phyloP scores from a whole-genome alignment of 1,139 yeast species.

The Ashbya aceris region DNA sequence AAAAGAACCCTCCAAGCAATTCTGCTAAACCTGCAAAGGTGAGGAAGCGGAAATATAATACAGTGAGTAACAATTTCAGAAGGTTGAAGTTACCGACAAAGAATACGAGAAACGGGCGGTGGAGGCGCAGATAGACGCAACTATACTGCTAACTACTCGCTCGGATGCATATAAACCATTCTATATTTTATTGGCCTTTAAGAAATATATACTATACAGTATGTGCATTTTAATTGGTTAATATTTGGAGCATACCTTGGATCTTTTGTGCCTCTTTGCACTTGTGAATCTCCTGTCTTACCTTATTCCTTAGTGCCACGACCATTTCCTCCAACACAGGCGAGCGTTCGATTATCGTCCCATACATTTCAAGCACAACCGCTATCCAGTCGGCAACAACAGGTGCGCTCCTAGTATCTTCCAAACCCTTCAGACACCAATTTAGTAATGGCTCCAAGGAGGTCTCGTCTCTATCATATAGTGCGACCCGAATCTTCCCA shows the following conservation, averaged over 20 bases:
- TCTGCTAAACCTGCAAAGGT: constrained; percentile 2
- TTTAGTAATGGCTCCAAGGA: constrained; percentile 74
- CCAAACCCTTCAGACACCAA: constrained; percentile 71
- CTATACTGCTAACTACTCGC: not conserved
- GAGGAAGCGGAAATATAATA: constrained; percentile 25
- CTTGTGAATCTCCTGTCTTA: constrained; percentile 60
- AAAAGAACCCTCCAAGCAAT: constrained; percentile 9
- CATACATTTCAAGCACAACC: constrained; percentile 73
- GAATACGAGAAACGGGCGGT: constrained; percentile 14
- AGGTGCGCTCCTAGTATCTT: constrained; percentile 68
- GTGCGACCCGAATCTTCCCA: constrained; percentile 74
- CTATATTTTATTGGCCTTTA: no score
- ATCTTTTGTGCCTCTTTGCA: constrained; percentile 84
- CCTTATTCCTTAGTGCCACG: constrained; percentile 47
- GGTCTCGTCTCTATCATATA: constrained; percentile 76
- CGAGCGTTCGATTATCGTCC: constrained; percentile 58
- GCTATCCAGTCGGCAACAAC: constrained; percentile 79
- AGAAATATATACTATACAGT: not conserved
- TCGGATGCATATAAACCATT: no score
- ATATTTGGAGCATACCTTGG: constrained; percentile 85
- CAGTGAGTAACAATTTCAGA: constrained; percentile 30
- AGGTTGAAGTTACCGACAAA: constrained; percentile 25
- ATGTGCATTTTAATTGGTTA: constrained; percentile 33
- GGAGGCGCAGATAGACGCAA: constrained; percentile 13
- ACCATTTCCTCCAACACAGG: constrained; percentile 74